Evolutionary conservation across 176 grass and related monocot genomes (phyloP).

Genomic region (Elymus sibiricus): DNA sequence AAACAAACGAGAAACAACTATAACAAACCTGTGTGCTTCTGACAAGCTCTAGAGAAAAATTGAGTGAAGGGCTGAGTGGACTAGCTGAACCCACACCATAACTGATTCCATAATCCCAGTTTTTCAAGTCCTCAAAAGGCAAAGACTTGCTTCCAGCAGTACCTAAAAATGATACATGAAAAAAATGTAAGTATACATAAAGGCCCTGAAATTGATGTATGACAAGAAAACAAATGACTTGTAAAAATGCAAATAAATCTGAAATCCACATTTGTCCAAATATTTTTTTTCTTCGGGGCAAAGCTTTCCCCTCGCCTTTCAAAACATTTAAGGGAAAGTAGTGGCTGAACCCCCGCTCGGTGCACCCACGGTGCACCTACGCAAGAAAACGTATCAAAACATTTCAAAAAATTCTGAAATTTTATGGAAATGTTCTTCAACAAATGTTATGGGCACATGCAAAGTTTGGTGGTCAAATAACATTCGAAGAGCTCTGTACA

Average conservation of each 20-base stretch:
- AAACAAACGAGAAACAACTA: background rate
- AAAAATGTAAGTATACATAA: background rate
- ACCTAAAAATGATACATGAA: background rate
- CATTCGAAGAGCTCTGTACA: no score
- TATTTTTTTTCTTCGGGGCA: background rate
- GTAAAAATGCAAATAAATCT: background rate
- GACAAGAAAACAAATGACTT: background rate
- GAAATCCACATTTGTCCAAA: background rate
- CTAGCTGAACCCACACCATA: conserved; percentile 71
- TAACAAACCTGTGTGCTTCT: conserved; percentile 63
- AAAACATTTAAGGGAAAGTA: no score
- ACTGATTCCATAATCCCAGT: conserved; percentile 85
- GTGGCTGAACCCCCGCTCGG: no score
- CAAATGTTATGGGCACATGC: no score
- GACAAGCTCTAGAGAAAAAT: conserved; percentile 70
- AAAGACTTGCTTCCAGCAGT: conserved; percentile 37
- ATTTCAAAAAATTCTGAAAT: no score
- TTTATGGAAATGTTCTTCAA: no score
- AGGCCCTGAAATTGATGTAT: background rate
- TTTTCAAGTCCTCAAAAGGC: conserved; percentile 63
- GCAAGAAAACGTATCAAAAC: no score
- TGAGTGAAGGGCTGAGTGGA: conserved; percentile 84
- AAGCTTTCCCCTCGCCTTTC: no score
- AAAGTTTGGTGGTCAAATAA: no score
- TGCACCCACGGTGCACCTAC: no score